phyloP scores from a whole-genome alignment of 2,329 filamentous ascomycete species.

The Fusarium haematococcum region DNA sequence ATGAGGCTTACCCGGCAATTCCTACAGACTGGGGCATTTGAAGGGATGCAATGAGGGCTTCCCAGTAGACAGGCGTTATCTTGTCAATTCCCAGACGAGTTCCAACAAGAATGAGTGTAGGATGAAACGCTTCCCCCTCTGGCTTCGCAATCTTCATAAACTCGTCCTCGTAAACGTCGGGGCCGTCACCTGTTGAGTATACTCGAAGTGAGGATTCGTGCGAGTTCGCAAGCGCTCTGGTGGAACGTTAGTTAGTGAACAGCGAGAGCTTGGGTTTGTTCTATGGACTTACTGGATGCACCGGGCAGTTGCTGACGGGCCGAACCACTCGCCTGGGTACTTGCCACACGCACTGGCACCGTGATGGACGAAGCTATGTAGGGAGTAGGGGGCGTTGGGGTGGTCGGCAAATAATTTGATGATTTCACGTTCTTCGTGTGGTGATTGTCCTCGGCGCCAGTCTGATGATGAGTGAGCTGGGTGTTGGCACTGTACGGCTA shows the following conservation, averaged over 20 bases:
- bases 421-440: constrained; percentile 74
- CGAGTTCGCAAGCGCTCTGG: constrained; percentile 79
- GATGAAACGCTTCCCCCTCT: constrained; percentile 75
- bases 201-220: constrained; percentile 77
- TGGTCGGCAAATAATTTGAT: constrained; percentile 90
- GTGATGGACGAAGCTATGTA: constrained; percentile 92
- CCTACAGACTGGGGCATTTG: constrained; percentile 94
- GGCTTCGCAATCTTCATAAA: constrained; percentile 83
- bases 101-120: constrained; percentile 89
- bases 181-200: constrained; percentile 89
- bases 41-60: constrained; percentile 86
- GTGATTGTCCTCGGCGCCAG: constrained; percentile 76
- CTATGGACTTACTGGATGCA: constrained; percentile 86
- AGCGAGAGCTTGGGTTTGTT: background rate
- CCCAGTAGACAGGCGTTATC: constrained; percentile 94
- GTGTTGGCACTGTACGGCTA: background rate
- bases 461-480: constrained; percentile 56
- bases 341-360: constrained; percentile 91
- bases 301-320: constrained; percentile 92
- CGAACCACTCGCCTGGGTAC: constrained; percentile 98
- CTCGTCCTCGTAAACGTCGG: constrained; percentile 92
- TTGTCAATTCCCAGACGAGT: constrained; percentile 93
- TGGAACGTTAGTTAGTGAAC: constrained; percentile 1
- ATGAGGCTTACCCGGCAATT: constrained; percentile 81
- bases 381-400: constrained; percentile 87